phyloP scores from a whole-genome alignment of 2,329 filamentous ascomycete genomes.

The Cladosporium sp. region DNA sequence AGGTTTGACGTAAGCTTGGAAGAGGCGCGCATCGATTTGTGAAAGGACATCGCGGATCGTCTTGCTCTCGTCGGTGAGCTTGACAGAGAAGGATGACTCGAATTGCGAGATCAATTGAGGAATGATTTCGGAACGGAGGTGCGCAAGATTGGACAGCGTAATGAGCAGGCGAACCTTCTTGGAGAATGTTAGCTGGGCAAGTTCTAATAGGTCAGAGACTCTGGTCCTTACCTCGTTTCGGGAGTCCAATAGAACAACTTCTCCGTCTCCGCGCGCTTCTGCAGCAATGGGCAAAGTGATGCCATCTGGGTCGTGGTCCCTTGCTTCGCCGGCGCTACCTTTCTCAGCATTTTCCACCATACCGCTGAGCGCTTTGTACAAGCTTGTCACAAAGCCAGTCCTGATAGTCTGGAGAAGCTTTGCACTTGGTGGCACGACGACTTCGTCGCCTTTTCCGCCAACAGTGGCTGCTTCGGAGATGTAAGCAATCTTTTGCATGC shows the following conservation, averaged over 20 bases:
- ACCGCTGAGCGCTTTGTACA: conserved; percentile 90
- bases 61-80: conserved; percentile 87
- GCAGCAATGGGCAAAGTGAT: conserved; percentile 33
- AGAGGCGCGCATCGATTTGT: conserved; percentile 87
- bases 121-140: conserved; percentile 75
- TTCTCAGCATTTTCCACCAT: conserved; percentile 96
- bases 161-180: conserved; percentile 73
- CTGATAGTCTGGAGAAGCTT: conserved; percentile 90
- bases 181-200: not conserved
- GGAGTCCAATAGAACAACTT: conserved; percentile 35
- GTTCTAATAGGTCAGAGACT: not conserved
- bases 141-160: conserved; percentile 86
- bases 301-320: conserved; percentile 50
- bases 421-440: conserved; percentile 77
- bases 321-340: conserved; percentile 55
- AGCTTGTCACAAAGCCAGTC: conserved; percentile 84
- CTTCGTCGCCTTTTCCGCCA: conserved; percentile 66
- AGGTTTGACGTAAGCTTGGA: conserved; percentile 85
- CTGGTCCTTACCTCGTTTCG: conserved; percentile 45
- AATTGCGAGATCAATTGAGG: conserved; percentile 88
- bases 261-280: conserved; percentile 17
- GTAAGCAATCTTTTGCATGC: conserved; percentile 94
- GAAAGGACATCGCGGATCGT: conserved; percentile 85
- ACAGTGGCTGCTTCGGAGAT: conserved; percentile 78
- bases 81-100: conserved; percentile 89